Base-by-base conservation (phyloP, 495 filamentous ascomycete genomes). In the Sporormia fimetaria region DNA sequence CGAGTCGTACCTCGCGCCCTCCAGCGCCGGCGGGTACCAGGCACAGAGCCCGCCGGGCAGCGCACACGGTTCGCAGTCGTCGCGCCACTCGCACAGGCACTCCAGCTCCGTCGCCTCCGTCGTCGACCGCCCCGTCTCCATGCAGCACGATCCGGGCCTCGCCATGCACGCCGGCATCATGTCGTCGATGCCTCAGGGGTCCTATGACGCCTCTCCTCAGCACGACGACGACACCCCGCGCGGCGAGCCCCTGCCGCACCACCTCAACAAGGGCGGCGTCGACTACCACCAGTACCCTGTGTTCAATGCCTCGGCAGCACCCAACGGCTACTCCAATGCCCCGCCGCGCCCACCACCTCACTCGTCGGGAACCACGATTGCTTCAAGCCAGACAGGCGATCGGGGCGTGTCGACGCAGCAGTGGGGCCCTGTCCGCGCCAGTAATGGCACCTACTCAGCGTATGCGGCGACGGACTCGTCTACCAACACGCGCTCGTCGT, bases 241-340 rank as follows among this genome's bases (percentile, higher is more conserved):
- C 42, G 75, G 74, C 54, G 82, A 90, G 32, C 82, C 80, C 28
- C 69, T 79, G 31, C 83, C 87, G 11, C 81, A 86, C 61, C 80
- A 87, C 54, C 61, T 92, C 24, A 87, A 81, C 58, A 86, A 83
- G 60, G 66, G 69, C 36, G 75, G 73, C 15, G 69, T 68, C 32
- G 88, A 95, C 55, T 95, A 75, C 55, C 85, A 95, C 60, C 88
- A 94, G 54, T 94, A 94, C 62, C 86, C 87, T 6, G 71, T 69
- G 14, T 78, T 81, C 64, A 74, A 81, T 40, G 68, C 76, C 11
- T 54, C 62, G 1, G 51, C 60, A 21, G 47, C 56, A 32, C 65
- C 66, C 21, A 68, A 68, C 46, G 56, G 63, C 14, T 66, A 64
- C 36, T 70, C 76, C 9, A 75, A 83, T 49, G 69, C 71, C 8